Conservation (phyloP, 495 filamentous ascomycete species). For the Evernia prunastri region DNA sequence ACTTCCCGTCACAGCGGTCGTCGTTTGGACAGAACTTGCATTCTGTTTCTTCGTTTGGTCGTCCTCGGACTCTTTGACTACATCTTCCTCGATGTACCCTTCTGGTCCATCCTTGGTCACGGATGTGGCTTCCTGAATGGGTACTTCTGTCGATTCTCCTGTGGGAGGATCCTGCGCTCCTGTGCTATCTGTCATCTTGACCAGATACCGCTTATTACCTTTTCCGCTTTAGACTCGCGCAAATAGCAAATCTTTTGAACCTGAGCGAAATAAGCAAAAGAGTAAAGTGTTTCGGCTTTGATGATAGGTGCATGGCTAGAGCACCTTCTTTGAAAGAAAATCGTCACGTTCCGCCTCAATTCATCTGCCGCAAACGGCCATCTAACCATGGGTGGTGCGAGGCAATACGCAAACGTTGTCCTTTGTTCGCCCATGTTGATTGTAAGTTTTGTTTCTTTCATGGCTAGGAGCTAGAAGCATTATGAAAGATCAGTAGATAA, state of each 20-base stretch:
- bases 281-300: neutral
- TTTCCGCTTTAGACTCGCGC: neutral
- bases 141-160: neutral
- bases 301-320: neutral
- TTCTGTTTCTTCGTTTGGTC: neutral
- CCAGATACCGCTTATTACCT: neutral
- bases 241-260: neutral
- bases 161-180: neutral
- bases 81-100: neutral
- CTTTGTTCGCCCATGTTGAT: neutral
- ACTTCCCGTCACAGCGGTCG: neutral
- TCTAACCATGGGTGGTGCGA: neutral
- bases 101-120: neutral
- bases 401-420: neutral
- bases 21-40: neutral
- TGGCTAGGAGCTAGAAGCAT: neutral
- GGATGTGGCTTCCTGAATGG: neutral
- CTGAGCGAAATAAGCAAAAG: neutral
- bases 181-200: neutral
- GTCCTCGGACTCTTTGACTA: neutral
- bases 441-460: neutral
- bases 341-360: neutral
- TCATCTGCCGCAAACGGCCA: neutral
- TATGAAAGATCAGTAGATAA: neutral
- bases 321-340: neutral